Evolutionary conservation across 768 basidiomycete species (phyloP).

Genomic region (Rubroboletus pulcherrimus): DNA sequence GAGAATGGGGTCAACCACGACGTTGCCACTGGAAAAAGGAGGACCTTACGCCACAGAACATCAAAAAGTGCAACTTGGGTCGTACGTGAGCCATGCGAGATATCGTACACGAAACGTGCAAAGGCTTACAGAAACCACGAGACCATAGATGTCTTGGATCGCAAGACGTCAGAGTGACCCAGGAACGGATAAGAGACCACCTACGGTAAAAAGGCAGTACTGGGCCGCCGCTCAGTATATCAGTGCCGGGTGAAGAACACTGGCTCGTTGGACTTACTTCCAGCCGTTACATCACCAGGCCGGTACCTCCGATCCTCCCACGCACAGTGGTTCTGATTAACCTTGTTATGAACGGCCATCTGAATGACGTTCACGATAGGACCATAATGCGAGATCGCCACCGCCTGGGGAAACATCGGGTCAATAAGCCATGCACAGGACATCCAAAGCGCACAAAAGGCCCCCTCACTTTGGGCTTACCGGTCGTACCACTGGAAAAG

Average conservation of each 20-base stretch:
- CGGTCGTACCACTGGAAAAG: slow-evolving; percentile 77
- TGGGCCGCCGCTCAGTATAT: slow-evolving; percentile 24
- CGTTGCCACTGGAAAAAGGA: neutral
- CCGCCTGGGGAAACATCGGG: slow-evolving; percentile 41
- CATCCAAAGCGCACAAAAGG: neutral
- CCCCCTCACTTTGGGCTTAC: slow-evolving; percentile 35
- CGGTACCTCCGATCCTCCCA: slow-evolving; percentile 39
- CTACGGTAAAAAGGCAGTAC: slow-evolving; percentile 61
- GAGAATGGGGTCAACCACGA: slow-evolving; percentile 8
- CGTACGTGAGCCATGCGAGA: slow-evolving; percentile 5
- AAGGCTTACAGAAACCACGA: slow-evolving; percentile 49
- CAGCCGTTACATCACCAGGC: slow-evolving; percentile 56
- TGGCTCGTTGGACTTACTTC: slow-evolving; percentile 40
- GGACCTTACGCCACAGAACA: slow-evolving; percentile 50
- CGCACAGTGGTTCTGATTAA: slow-evolving; percentile 37
- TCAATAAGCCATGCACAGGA: neutral
- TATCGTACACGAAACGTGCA: neutral
- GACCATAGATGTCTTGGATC: slow-evolving; percentile 53
- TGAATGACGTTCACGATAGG: slow-evolving; percentile 65
- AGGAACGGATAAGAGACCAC: slow-evolving; percentile 22
- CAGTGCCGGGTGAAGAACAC: neutral
- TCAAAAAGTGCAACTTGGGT: slow-evolving; percentile 46
- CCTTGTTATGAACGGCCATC: slow-evolving; percentile 47
- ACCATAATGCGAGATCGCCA: slow-evolving; percentile 61
- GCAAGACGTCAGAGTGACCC: slow-evolving; percentile 10